phyloP scores from a whole-genome alignment of 2,329 filamentous ascomycete species.

The Verticillium zaregamsianum region DNA sequence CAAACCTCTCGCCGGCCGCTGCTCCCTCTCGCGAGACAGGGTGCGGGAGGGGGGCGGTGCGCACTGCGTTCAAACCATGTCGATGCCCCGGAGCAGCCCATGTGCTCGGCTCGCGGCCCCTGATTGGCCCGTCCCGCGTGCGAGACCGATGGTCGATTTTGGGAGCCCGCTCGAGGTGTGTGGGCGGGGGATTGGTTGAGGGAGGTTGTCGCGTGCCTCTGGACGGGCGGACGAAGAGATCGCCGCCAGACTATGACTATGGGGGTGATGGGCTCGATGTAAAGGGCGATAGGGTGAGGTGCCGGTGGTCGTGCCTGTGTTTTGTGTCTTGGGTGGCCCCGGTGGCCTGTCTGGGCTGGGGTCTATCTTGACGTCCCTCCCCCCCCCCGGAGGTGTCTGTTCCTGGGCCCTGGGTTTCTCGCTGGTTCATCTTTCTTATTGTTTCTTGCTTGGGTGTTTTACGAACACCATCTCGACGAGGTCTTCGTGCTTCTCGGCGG shows the following conservation, averaged over 20 bases:
- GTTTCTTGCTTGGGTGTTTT: background rate
- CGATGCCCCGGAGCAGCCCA: background rate
- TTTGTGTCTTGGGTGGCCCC: background rate
- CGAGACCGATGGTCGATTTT: background rate
- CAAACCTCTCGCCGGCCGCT: background rate
- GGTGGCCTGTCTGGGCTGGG: background rate
- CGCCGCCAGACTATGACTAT: background rate
- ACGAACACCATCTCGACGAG: background rate
- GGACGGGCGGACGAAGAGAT: background rate
- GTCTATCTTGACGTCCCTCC: background rate
- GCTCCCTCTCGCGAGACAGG: background rate
- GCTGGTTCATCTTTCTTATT: background rate
- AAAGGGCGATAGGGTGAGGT: background rate
- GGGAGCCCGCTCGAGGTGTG: background rate
- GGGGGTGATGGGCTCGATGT: background rate
- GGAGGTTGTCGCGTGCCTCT: background rate
- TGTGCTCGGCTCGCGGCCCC: background rate
- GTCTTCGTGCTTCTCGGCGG: background rate
- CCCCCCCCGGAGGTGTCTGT: background rate
- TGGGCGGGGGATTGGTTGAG: background rate
- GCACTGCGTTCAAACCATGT: background rate
- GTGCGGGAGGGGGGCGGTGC: background rate
- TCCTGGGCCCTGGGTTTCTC: background rate
- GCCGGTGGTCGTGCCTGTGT: background rate
- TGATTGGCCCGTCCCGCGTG: background rate